Evolutionary conservation across 495 filamentous ascomycete species (phyloP).

Genomic region (Podospora appendiculata): DNA sequence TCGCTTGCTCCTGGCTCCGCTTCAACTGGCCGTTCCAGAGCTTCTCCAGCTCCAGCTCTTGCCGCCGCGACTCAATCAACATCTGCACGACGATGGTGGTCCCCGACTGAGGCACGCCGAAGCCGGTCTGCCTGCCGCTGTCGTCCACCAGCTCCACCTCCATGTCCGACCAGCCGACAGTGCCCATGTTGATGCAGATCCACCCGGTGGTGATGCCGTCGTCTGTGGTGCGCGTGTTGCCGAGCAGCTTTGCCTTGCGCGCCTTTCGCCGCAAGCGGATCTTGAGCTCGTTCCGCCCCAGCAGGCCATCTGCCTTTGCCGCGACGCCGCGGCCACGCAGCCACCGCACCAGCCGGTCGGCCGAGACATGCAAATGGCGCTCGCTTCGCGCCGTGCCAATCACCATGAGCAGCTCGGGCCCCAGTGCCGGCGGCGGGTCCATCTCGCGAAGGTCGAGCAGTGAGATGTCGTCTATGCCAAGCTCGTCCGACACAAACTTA

Average conservation of each 20-base stretch:
- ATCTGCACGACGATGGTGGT: slow-evolving; percentile 74
- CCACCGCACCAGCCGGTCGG: slow-evolving; percentile 83
- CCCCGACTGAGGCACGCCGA: slow-evolving; percentile 56
- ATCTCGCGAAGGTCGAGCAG: slow-evolving; percentile 76
- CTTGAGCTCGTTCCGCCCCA: slow-evolving; percentile 88
- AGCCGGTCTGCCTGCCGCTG: slow-evolving; percentile 57
- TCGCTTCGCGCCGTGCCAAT: slow-evolving; percentile 89
- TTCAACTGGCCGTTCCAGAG: slow-evolving; percentile 54
- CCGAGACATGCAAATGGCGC: slow-evolving; percentile 87
- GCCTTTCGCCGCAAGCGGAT: slow-evolving; percentile 71
- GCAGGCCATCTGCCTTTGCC: slow-evolving; percentile 76
- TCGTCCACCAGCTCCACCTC: slow-evolving; percentile 32
- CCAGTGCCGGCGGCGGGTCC: slow-evolving; percentile 80
- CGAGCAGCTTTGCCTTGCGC: slow-evolving; percentile 69
- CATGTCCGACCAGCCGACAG: slow-evolving; percentile 45
- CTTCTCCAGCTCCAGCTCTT: slow-evolving; percentile 72
- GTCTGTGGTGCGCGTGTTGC: slow-evolving; percentile 50
- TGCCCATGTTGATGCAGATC: slow-evolving; percentile 88
- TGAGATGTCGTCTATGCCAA: slow-evolving; percentile 71
- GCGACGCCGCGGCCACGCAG: slow-evolving; percentile 63
- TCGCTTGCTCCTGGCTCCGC: slow-evolving; percentile 10
- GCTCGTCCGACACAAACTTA: slow-evolving; percentile 68
- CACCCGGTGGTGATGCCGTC: slow-evolving; percentile 87
- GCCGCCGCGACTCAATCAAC: slow-evolving; percentile 77
- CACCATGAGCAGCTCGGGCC: slow-evolving; percentile 83